phyloP scores from a whole-genome alignment of 352 stramenopile species.

The Aphanomyces euteiches region DNA sequence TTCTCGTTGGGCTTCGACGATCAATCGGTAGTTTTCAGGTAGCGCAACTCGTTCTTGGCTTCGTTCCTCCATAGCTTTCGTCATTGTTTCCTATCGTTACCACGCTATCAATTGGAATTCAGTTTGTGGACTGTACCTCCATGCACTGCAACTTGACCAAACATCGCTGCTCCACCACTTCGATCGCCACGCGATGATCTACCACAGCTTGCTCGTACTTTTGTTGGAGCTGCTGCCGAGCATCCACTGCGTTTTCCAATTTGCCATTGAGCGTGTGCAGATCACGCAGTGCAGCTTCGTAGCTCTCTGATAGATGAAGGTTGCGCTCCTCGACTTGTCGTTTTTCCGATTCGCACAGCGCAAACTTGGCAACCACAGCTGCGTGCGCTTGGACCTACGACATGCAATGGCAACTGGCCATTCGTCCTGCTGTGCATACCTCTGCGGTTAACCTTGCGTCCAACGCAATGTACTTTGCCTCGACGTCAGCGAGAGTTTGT shows the following conservation, averaged over 20 bases:
- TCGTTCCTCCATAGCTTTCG: slow-evolving; percentile 42
- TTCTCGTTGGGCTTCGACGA: slow-evolving; percentile 59
- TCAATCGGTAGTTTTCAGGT: slow-evolving; percentile 50
- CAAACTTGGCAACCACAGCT: slow-evolving; percentile 32
- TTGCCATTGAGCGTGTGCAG: slow-evolving; percentile 64
- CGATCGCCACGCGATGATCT: slow-evolving; percentile 48
- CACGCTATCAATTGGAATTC: not conserved
- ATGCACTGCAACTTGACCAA: slow-evolving; percentile 49
- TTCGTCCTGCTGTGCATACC: not conserved
- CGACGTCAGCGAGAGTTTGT: slow-evolving; percentile 36
- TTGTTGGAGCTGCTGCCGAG: slow-evolving; percentile 48
- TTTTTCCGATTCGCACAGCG: slow-evolving; percentile 39
- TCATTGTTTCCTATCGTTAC: slow-evolving; percentile 34
- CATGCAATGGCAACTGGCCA: not conserved
- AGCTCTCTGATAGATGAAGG: slow-evolving; percentile 50
- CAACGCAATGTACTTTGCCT: slow-evolving; percentile 27
- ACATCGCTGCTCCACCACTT: slow-evolving; percentile 59
- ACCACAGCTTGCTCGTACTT: slow-evolving; percentile 44
- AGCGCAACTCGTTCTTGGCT: slow-evolving; percentile 51
- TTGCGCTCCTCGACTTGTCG: slow-evolving; percentile 47
- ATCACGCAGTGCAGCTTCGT: slow-evolving; percentile 60
- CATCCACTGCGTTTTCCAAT: slow-evolving; percentile 51
- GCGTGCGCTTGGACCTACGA: slow-evolving; percentile 35
- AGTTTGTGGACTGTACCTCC: slow-evolving; percentile 19
- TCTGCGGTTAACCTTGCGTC: slow-evolving; percentile 15